Evolutionary conservation across 2,329 filamentous ascomycete species (phyloP).

Genomic region (Calonectria multiphialidica): DNA sequence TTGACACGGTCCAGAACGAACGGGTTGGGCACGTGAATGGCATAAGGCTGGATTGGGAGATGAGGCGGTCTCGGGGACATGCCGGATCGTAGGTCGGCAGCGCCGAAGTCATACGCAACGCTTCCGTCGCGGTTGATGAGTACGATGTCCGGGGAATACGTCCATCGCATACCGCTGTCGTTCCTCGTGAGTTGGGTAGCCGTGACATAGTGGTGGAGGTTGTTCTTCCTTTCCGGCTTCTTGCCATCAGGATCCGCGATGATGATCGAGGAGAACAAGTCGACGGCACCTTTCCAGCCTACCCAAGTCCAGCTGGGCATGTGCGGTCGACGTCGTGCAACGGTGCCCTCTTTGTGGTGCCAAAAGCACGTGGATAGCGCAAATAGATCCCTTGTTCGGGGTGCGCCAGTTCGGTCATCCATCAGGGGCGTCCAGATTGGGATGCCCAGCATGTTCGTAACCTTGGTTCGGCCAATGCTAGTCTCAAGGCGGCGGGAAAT

Average conservation of each 20-base stretch:
- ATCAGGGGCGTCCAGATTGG: conserved; percentile 46
- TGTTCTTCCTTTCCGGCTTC: conserved; percentile 44
- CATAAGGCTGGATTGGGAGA: conserved; percentile 43
- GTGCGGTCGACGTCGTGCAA: conserved; percentile 44
- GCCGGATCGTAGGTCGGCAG: conserved; percentile 14
- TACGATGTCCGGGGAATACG: conserved; percentile 49
- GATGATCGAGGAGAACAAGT: conserved; percentile 48
- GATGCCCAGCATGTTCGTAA: conserved; percentile 47
- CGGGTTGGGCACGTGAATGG: conserved; percentile 48
- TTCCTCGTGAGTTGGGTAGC: conserved; percentile 50
- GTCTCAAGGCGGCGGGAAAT: conserved; percentile 47
- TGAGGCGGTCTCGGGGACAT: conserved; percentile 35
- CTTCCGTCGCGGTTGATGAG: conserved; percentile 45
- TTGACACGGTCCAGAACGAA: conserved; percentile 51
- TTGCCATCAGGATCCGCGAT: conserved; percentile 47
- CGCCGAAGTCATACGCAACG: conserved; percentile 48
- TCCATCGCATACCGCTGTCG: conserved; percentile 46
- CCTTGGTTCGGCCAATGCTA: conserved; percentile 45
- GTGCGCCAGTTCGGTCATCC: conserved; percentile 32
- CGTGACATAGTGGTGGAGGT: conserved; percentile 51
- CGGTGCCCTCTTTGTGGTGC: conserved; percentile 47
- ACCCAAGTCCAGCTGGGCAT: conserved; percentile 54
- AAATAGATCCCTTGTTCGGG: conserved; percentile 49
- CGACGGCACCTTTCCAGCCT: conserved; percentile 50
- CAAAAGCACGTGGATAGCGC: conserved; percentile 51